phyloP scores from a whole-genome alignment of 2,329 filamentous ascomycete species.

The Proliferodiscus dingleyae region DNA sequence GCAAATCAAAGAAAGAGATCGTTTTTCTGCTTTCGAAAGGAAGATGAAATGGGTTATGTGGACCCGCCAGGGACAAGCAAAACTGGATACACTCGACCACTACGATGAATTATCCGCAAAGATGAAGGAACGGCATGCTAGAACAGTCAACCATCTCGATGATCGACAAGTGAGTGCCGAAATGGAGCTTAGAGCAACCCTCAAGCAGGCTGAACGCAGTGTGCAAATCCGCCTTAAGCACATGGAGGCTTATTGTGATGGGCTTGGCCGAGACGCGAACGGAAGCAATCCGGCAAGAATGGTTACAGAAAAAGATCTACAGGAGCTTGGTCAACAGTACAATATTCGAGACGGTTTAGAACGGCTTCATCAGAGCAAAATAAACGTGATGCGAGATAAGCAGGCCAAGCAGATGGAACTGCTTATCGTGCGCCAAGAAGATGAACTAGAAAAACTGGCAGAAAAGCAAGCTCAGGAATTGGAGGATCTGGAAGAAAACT shows the following conservation, averaged over 20 bases:
- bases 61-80: conserved; percentile 45
- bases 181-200: conserved; percentile 50
- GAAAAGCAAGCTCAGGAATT: conserved; percentile 44
- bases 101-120: conserved; percentile 45
- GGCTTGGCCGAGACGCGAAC: conserved; percentile 40
- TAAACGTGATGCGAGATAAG: conserved; percentile 61
- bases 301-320: conserved; percentile 55
- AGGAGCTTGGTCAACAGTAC: conserved; percentile 57
- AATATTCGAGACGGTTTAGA: conserved; percentile 55
- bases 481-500: conserved; percentile 42
- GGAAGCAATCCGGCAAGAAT: conserved; percentile 42
- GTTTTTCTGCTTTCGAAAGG: conserved; percentile 47
- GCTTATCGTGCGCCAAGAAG: conserved; percentile 49
- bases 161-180: conserved; percentile 59
- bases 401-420: conserved; percentile 59
- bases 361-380: conserved; percentile 53
- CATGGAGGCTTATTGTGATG: conserved; percentile 62
- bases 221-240: conserved; percentile 55
- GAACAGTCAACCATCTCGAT: conserved; percentile 51
- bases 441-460: conserved; percentile 44
- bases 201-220: conserved; percentile 54
- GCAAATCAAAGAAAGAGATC: conserved; percentile 47
- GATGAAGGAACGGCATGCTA: conserved; percentile 51
- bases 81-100: conserved; percentile 41
- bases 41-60: conserved; percentile 47